phyloP scores from a whole-genome alignment of 306 rosid genomes.

The Urtica urens region DNA sequence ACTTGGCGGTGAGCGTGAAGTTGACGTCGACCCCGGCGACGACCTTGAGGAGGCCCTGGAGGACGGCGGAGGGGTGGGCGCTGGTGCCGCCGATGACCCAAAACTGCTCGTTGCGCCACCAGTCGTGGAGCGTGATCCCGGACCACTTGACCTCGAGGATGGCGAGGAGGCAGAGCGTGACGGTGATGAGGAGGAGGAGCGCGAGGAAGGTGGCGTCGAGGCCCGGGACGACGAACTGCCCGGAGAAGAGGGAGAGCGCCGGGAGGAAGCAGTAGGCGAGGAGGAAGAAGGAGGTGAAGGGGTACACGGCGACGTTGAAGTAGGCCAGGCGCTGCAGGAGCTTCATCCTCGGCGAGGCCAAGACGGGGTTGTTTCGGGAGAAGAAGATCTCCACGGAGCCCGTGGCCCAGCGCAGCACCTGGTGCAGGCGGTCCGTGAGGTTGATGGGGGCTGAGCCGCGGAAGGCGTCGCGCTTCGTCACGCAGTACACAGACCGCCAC shows the following conservation, averaged over 20 bases:
- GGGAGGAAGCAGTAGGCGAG: slow-evolving; percentile 72
- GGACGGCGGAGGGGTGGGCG: slow-evolving; percentile 76
- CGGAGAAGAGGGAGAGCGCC: slow-evolving; percentile 63
- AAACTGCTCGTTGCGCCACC: slow-evolving; percentile 91
- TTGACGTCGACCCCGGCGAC: slow-evolving; percentile 82
- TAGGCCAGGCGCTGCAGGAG: slow-evolving; percentile 78
- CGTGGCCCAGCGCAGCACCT: slow-evolving; percentile 83
- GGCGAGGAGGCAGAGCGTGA: slow-evolving; percentile 66
- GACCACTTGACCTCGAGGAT: slow-evolving; percentile 76
- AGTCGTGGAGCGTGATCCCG: slow-evolving; percentile 68
- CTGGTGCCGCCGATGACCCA: slow-evolving; percentile 89
- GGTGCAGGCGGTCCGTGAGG: slow-evolving; percentile 73
- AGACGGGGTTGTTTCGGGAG: slow-evolving; percentile 62
- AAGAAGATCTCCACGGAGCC: slow-evolving; percentile 81
- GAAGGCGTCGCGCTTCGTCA: slow-evolving; percentile 71
- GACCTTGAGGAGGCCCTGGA: slow-evolving; percentile 73
- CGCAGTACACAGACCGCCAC: slow-evolving; percentile 78
- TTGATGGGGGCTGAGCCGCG: slow-evolving; percentile 82
- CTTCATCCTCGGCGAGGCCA: slow-evolving; percentile 71
- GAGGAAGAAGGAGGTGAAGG: slow-evolving; percentile 76
- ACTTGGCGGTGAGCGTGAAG: slow-evolving; percentile 70
- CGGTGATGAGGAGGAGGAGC: slow-evolving; percentile 57
- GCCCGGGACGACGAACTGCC: slow-evolving; percentile 67
- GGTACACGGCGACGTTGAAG: slow-evolving; percentile 84
- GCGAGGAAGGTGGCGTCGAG: slow-evolving; percentile 50